Conservation (phyloP, 768 basidiomycete species). For the Tricholoma matsutake region DNA sequence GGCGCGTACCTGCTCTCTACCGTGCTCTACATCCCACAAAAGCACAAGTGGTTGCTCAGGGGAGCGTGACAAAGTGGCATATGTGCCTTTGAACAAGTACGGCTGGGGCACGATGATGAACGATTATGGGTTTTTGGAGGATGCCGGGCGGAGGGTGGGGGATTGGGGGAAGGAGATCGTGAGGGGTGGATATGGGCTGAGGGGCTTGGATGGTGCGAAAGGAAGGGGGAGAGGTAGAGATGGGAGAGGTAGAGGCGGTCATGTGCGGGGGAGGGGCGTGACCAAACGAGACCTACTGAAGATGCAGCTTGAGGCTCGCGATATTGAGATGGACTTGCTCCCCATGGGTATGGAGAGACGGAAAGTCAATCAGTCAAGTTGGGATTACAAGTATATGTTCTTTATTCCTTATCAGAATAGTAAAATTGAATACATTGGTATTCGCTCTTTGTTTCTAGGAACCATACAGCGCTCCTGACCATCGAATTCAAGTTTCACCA, state of each 20-base stretch:
- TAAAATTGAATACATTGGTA: constrained; percentile 5
- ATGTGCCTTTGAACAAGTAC: constrained; percentile 81
- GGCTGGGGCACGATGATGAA: constrained; percentile 86
- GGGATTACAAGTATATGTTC: constrained; percentile 71
- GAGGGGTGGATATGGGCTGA: constrained; percentile 50
- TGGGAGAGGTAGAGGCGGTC: constrained; percentile 21
- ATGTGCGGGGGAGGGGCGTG: constrained; percentile 28
- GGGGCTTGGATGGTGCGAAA: constrained; percentile 18
- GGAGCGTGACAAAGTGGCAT: constrained; percentile 66
- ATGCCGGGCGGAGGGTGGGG: constrained; percentile 69
- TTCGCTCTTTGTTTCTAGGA: constrained; percentile 39
- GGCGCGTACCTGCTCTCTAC: constrained; percentile 67
- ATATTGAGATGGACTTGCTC: constrained; percentile 74
- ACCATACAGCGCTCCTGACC: constrained; percentile 64
- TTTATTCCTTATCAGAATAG: constrained; percentile 6
- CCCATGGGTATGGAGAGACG: constrained; percentile 81
- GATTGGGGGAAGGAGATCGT: constrained; percentile 73
- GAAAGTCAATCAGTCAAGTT: constrained; percentile 75
- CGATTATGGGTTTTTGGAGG: constrained; percentile 86
- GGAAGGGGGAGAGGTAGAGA: constrained; percentile 15
- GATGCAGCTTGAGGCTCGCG: constrained; percentile 61
- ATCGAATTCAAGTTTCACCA: constrained; percentile 70
- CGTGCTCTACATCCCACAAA: constrained; percentile 73
- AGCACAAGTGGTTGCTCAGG: constrained; percentile 59
- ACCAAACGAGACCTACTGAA: constrained; percentile 68